Conservation (phyloP, 306 rosid genomes). For the Hylodesmum podocarpum region DNA sequence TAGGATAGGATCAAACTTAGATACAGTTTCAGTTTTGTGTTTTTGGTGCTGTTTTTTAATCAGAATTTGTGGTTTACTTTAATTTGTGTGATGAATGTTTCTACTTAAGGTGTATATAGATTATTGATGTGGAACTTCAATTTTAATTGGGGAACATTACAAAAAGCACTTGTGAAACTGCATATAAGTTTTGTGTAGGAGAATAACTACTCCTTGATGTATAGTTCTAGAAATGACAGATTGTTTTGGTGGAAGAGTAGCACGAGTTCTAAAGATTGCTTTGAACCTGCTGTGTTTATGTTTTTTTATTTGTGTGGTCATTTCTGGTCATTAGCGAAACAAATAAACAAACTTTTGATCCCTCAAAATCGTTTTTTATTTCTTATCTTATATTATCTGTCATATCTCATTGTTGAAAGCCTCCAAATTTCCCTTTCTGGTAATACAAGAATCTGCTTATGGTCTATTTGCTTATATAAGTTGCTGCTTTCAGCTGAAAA, state of each 20-base stretch:
- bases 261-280: background rate
- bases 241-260: background rate
- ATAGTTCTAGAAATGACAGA: background rate
- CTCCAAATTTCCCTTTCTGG: background rate
- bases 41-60: too few species aligned
- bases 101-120: too few species aligned
- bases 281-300: background rate
- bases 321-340: background rate
- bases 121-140: too few species aligned
- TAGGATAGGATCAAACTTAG: too few species aligned
- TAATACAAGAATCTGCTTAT: conserved; percentile 6
- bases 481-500: conserved; percentile 67
- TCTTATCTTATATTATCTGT: background rate
- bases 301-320: background rate
- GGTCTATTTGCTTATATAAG: conserved; percentile 23
- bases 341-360: background rate
- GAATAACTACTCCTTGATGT: background rate
- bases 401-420: background rate
- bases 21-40: too few species aligned
- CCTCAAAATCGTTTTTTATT: background rate
- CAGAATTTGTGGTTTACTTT: too few species aligned
- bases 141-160: too few species aligned
- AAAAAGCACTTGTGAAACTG: too few species aligned
- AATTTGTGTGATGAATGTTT: too few species aligned
- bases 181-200: too few species aligned